Conservation (phyloP, 164 flowering plant genomes). For the Paratinospora sagittata region DNA sequence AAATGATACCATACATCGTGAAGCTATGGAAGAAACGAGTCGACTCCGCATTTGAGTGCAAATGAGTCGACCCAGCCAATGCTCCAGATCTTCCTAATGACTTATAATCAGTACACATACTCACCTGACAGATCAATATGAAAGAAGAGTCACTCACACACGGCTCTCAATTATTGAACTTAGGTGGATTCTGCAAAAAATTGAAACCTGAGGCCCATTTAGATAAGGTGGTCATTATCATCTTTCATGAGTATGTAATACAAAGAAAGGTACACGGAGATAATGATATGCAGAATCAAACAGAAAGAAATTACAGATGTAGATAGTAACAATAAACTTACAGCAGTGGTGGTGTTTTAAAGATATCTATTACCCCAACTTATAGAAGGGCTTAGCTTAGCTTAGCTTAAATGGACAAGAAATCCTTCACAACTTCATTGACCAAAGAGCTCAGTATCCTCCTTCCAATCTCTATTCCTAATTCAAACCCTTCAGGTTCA, state of each 20-base stretch:
- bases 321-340: neutral
- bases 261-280: neutral
- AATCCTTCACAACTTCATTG: constrained; percentile 61
- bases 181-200: neutral
- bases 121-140: neutral
- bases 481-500: constrained; percentile 50
- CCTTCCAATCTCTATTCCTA: constrained; percentile 53
- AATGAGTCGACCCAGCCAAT: too few relatives aligned
- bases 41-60: too few relatives aligned
- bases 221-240: constrained; percentile 1
- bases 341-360: constrained; percentile 1
- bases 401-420: constrained; percentile 27
- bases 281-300: neutral
- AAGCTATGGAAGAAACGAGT: neutral
- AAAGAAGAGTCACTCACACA: neutral
- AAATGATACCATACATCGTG: neutral
- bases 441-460: constrained; percentile 53
- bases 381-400: too few relatives aligned
- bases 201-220: neutral
- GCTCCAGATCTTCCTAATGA: too few relatives aligned
- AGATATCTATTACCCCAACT: neutral
- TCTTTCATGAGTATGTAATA: neutral
- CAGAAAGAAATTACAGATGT: neutral
- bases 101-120: too few relatives aligned
- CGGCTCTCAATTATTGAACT: neutral